A percentile compares a stretch with the other conserved stretches of the same genome.
These are phyloP conservation scores for Pueraria montana DNA, from an alignment of 306 rosid genomes.

Conservation along the genomic window DNA sequence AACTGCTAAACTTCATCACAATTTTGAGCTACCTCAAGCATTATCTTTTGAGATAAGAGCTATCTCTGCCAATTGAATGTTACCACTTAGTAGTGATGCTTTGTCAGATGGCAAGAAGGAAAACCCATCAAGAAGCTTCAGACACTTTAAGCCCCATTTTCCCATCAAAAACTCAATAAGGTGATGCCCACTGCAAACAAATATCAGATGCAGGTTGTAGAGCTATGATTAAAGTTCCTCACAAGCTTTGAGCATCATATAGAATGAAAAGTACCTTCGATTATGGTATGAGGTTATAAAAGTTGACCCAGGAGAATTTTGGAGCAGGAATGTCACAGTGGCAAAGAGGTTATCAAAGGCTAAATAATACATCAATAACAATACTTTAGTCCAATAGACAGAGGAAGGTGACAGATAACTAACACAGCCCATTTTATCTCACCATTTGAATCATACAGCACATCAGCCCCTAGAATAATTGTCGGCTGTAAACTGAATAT, in stretches of 20 bases:
- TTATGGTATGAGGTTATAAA: constrained; percentile 86
- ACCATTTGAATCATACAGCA: constrained; percentile 83
- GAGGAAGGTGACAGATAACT: constrained; percentile 25
- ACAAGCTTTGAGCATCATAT: constrained; percentile 20
- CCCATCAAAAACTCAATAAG: constrained; percentile 80
- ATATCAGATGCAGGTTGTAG: not conserved
- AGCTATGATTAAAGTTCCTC: constrained; percentile 33
- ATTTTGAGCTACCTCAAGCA: constrained; percentile 50
- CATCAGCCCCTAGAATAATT: constrained; percentile 89
- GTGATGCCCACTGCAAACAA: constrained; percentile 77
- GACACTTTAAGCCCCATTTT: constrained; percentile 88
- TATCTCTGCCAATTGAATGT: constrained; percentile 90
- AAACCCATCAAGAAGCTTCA: constrained; percentile 89
- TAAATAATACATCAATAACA: constrained; percentile 50
- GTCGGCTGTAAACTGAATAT: constrained; percentile 72
- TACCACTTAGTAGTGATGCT: constrained; percentile 78
- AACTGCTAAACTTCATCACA: constrained; percentile 26
- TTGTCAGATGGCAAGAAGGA: constrained; percentile 78
- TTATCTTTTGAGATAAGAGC: constrained; percentile 59
- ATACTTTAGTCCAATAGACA: constrained; percentile 46
- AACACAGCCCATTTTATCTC: constrained; percentile 41
- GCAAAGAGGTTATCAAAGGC: constrained; percentile 93
- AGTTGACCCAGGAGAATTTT: constrained; percentile 72
- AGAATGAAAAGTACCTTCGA: constrained; percentile 67
- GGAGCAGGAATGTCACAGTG: constrained; percentile 78